Conservation (phyloP, 371 early-diverging fungal genomes). For the Nosema granulosis region DNA sequence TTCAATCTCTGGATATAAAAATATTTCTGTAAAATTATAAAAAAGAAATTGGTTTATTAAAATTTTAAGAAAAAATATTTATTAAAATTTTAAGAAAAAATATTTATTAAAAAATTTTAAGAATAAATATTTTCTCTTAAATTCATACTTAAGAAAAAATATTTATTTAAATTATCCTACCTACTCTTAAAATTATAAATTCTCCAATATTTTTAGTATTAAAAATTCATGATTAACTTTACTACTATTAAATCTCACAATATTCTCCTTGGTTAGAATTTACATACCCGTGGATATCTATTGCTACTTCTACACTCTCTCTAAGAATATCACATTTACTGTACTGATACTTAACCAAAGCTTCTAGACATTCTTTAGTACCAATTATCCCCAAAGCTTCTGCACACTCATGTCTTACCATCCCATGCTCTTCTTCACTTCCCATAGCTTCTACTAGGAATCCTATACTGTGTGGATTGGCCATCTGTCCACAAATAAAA, state of each 20-base stretch:
- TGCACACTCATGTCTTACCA: constrained; percentile 98
- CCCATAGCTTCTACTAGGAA: constrained; percentile 73
- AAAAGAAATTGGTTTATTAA: too few species aligned
- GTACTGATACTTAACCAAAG: constrained; percentile 71
- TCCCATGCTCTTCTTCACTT: constrained; percentile 75
- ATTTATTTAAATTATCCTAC: too few species aligned
- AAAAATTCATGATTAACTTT: too few species aligned
- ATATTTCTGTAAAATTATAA: too few species aligned
- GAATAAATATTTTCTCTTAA: too few species aligned
- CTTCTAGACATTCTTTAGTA: constrained; percentile 75
- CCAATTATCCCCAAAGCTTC: constrained; percentile 98
- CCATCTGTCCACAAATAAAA: constrained; percentile 96
- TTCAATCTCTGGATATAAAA: constrained; percentile 23
- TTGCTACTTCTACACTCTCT: constrained; percentile 86
- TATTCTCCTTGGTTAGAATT: constrained; percentile 70
- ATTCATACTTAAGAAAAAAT: too few species aligned
- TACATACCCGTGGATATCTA: constrained; percentile 91
- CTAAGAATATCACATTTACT: constrained; percentile 81
- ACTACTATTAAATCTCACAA: constrained; percentile 20
- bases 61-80: too few species aligned
- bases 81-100: too few species aligned
- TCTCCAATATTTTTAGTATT: too few species aligned
- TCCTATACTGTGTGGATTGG: constrained; percentile 79
- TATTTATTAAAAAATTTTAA: too few species aligned
- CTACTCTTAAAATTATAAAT: too few species aligned